Evolutionary conservation across 441 rosid species (phyloP).

Genomic region (Populus hybrid): DNA sequence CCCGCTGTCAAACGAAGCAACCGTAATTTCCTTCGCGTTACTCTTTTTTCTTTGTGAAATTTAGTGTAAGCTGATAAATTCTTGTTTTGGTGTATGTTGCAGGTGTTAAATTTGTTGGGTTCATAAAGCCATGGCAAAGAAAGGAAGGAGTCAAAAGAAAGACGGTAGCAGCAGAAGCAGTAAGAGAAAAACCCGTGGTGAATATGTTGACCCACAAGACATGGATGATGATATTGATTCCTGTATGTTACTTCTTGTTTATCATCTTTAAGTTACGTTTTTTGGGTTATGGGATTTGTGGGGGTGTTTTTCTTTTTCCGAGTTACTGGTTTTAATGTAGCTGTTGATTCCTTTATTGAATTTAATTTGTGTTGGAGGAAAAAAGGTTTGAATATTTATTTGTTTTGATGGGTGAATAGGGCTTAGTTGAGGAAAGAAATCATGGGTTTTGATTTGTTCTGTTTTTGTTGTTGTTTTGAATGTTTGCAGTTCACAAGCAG

Average conservation of each 20-base stretch:
- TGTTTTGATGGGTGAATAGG: background rate
- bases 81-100: background rate
- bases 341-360: background rate
- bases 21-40: background rate
- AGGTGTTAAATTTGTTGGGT: background rate
- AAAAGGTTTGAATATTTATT: background rate
- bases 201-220: constrained; percentile 33
- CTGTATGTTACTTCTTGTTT: constrained; percentile 32
- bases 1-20: background rate
- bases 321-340: background rate
- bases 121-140: constrained; percentile 37
- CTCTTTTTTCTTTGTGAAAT: background rate
- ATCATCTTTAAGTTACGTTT: background rate
- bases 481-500: constrained; percentile 71
- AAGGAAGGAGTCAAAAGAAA: constrained; percentile 40
- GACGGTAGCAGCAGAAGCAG: constrained; percentile 24
- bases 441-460: background rate
- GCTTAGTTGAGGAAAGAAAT: background rate
- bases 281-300: background rate
- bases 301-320: background rate
- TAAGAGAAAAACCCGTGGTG: constrained; percentile 35
- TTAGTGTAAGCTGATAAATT: background rate
- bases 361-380: background rate
- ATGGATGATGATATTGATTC: constrained; percentile 72
- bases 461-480: background rate